These are phyloP conservation scores for Mucor lusitanicus DNA, from an alignment of 371 early-diverging fungal species.

Conservation along the genomic window DNA sequence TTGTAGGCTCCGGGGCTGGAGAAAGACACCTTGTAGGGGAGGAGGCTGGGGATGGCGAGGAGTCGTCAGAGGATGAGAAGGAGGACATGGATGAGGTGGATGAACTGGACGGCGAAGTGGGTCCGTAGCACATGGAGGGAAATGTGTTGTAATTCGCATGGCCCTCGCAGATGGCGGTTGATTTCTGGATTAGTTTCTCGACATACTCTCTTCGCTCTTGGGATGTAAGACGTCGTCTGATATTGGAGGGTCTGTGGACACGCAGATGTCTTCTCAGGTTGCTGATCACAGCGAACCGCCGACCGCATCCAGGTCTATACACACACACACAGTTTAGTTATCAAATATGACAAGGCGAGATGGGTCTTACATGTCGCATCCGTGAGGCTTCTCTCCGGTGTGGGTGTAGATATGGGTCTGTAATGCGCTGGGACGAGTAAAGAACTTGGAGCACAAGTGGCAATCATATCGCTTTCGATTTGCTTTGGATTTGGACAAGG, in stretches of 20 bases:
- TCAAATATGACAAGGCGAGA: background rate
- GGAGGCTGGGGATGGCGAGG: background rate
- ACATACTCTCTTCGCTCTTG: slow-evolving; percentile 27
- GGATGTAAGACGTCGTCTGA: slow-evolving; percentile 24
- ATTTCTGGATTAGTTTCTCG: slow-evolving; percentile 31
- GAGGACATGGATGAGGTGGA: background rate
- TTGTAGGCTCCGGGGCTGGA: slow-evolving; percentile 7
- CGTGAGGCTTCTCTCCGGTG: slow-evolving; percentile 79
- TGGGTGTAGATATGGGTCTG: slow-evolving; percentile 74
- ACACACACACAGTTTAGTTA: background rate
- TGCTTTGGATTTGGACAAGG: background rate
- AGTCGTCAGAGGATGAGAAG: background rate
- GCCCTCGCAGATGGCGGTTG: slow-evolving; percentile 1
- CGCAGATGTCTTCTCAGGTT: slow-evolving; percentile 46
- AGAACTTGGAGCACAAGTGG: slow-evolving; percentile 62
- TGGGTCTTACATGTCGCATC: slow-evolving; percentile 49
- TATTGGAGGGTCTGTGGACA: slow-evolving; percentile 28
- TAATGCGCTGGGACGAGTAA: slow-evolving; percentile 77
- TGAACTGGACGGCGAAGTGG: background rate
- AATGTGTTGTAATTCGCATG: background rate
- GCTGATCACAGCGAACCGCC: slow-evolving; percentile 43
- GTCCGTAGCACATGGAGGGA: slow-evolving; percentile 6
- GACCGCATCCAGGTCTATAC: slow-evolving; percentile 37
- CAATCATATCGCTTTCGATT: slow-evolving; percentile 53
- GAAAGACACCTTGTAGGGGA: slow-evolving; percentile 2